phyloP scores from a whole-genome alignment of 495 filamentous ascomycete species.

The Neurospora sp. region DNA sequence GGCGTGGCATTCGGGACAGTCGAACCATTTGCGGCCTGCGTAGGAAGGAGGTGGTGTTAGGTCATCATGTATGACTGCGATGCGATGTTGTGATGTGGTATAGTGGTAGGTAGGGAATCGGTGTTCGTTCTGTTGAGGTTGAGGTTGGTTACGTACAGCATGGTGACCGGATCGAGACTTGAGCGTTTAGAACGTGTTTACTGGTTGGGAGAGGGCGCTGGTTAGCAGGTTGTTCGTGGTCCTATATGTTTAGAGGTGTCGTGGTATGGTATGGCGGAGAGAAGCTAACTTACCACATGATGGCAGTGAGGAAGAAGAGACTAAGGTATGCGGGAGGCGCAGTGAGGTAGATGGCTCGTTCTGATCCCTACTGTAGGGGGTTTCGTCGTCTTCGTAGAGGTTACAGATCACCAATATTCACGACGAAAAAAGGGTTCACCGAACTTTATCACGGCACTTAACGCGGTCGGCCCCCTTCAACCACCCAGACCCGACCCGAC shows the following conservation, averaged over 20 bases:
- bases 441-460: neutral
- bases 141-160: constrained; percentile 58
- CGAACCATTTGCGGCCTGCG: constrained; percentile 90
- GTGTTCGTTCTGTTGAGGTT: neutral
- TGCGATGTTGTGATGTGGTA: neutral
- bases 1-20: constrained; percentile 90
- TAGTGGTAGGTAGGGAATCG: neutral
- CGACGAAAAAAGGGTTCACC: neutral
- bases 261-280: too few relatives aligned
- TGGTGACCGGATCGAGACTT: constrained; percentile 88
- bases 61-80: neutral
- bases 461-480: neutral
- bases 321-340: neutral
- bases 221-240: neutral
- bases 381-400: neutral
- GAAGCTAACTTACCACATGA: neutral
- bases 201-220: constrained; percentile 21
- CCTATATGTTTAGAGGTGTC: neutral
- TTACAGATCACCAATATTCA: neutral
- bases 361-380: neutral
- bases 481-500: neutral
- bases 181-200: constrained; percentile 97
- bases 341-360: neutral
- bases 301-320: neutral
- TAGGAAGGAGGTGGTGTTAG: neutral